phyloP scores from a whole-genome alignment of 2,329 filamentous ascomycete species.

The Aspergillus japonicus region DNA sequence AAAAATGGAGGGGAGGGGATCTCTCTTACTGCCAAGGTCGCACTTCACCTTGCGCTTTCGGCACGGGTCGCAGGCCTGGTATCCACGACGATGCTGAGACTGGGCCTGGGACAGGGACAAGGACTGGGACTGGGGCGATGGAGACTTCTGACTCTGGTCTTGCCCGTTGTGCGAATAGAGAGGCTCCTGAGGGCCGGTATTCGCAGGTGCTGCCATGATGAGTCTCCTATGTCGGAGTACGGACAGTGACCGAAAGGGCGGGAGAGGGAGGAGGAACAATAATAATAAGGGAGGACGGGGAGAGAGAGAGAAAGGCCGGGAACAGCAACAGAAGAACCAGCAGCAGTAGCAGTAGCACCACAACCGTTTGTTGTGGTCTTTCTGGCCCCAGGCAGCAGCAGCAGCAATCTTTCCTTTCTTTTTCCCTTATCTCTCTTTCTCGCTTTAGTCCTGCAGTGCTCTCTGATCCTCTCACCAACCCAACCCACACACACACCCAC shows the following conservation, averaged over 20 bases:
- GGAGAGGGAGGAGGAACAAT: constrained; percentile 5
- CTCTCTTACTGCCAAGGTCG: constrained; percentile 46
- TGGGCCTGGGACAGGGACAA: constrained; percentile 21
- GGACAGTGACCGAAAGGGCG: constrained; percentile 16
- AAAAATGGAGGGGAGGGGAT: constrained; percentile 7
- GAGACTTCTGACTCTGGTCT: constrained; percentile 32
- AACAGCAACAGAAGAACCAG: too few relatives aligned
- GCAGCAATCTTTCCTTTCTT: too few relatives aligned
- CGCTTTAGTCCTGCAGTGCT: too few relatives aligned
- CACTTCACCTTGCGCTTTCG: constrained; percentile 52
- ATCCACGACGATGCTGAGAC: constrained; percentile 46
- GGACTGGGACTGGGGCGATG: not conserved
- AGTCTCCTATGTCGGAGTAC: constrained; percentile 14
- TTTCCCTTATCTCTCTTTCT: too few relatives aligned
- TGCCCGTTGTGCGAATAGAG: constrained; percentile 19
- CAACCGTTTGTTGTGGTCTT: too few relatives aligned
- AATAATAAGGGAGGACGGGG: not conserved
- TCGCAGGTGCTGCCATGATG: constrained; percentile 23
- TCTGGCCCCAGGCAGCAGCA: too few relatives aligned
- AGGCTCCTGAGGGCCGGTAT: constrained; percentile 16
- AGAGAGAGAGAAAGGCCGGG: too few relatives aligned
- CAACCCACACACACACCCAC: too few relatives aligned
- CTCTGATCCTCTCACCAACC: too few relatives aligned
- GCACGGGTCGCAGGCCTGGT: constrained; percentile 51
- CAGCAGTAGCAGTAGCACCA: too few relatives aligned